Evolutionary conservation across 352 stramenopile genomes (phyloP).

Genomic region (Phytophthora pini): DNA sequence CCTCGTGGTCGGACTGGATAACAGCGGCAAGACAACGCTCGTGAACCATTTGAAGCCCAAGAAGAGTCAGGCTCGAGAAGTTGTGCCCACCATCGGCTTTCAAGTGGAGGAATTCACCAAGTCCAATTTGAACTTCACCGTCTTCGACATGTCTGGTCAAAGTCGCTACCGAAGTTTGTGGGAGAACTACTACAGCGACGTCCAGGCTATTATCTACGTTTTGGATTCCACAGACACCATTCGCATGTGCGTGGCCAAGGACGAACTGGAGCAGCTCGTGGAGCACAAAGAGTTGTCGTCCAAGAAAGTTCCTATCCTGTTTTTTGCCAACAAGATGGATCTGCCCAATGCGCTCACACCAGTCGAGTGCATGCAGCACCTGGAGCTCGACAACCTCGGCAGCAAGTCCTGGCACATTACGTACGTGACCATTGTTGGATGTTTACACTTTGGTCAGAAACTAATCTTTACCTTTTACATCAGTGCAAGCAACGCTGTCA

Average conservation of each 20-base stretch:
- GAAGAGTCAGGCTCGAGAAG: conserved; percentile 83
- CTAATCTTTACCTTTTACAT: neutral
- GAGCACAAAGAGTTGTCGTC: conserved; percentile 78
- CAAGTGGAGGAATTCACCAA: conserved; percentile 92
- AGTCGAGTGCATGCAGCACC: conserved; percentile 82
- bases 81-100: conserved; percentile 91
- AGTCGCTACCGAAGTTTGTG: conserved; percentile 83
- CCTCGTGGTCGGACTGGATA: conserved; percentile 90
- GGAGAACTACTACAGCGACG: conserved; percentile 89
- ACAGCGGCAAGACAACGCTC: conserved; percentile 93
- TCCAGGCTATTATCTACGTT: conserved; percentile 91
- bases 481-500: conserved; percentile 86
- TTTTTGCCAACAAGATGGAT: conserved; percentile 93
- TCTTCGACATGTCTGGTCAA: conserved; percentile 92
- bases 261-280: conserved; percentile 88
- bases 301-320: conserved; percentile 81
- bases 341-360: conserved; percentile 68
- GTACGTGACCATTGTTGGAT: conserved; percentile 41
- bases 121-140: conserved; percentile 92
- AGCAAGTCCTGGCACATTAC: conserved; percentile 89
- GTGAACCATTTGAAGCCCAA: conserved; percentile 93
- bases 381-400: conserved; percentile 79
- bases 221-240: conserved; percentile 89
- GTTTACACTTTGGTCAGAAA: neutral
- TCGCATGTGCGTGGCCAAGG: conserved; percentile 86